Conservation (phyloP, 148 eudicot species). For the Cornus kousa region DNA sequence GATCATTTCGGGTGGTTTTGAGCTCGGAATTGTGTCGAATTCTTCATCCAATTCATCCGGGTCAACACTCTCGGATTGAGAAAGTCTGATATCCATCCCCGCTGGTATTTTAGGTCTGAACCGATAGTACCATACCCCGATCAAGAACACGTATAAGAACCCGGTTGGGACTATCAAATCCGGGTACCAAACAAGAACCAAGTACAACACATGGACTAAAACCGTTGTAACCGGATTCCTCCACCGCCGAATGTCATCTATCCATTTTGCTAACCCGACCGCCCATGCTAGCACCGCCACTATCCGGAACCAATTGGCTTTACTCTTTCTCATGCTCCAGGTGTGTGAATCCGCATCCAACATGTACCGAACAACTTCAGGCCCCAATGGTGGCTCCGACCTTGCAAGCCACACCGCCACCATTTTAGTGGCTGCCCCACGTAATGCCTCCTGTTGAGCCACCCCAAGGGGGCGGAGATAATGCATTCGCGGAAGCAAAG, state of each 20-base stretch:
- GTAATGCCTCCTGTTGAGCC: constrained; percentile 89
- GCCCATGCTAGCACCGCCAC: constrained; percentile 87
- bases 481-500: constrained; percentile 85
- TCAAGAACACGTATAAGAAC: constrained; percentile 72
- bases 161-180: constrained; percentile 94
- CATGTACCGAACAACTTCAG: constrained; percentile 85
- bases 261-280: constrained; percentile 88
- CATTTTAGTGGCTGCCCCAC: constrained; percentile 79
- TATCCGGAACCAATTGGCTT: constrained; percentile 89
- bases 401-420: constrained; percentile 83
- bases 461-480: constrained; percentile 90
- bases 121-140: constrained; percentile 90
- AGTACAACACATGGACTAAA: constrained; percentile 72
- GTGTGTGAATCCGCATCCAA: constrained; percentile 84
- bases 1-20: constrained; percentile 62
- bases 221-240: constrained; percentile 79
- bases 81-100: constrained; percentile 78
- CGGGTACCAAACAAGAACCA: constrained; percentile 93
- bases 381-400: constrained; percentile 87
- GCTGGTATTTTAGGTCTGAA: constrained; percentile 89
- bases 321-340: constrained; percentile 98
- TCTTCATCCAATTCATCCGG: constrained; percentile 92
- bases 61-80: constrained; percentile 75
- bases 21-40: constrained; percentile 87
- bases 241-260: constrained; percentile 81